Base-by-base conservation (phyloP, 2,329 filamentous ascomycete species). In the Fusarium marasasianum region DNA sequence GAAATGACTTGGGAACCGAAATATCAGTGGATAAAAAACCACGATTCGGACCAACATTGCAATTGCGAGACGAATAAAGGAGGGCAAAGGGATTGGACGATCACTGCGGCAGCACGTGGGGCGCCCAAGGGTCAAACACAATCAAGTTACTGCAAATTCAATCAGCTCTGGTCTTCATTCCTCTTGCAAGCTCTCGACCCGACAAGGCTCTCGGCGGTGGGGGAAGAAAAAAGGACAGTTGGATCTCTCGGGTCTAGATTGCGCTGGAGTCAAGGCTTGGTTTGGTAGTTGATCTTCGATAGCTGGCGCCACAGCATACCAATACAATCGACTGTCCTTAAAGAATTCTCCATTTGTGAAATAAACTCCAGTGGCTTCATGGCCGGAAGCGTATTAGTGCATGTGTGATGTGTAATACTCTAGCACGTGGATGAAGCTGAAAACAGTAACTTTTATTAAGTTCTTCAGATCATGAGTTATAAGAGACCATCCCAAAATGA, bases 1-100 rank as follows among this genome's bases (percentile, higher is more conserved):
- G 14, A 15, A 3, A 0, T 15, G 33, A 35, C 33, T 15, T 35
- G 14, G 33, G 0, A 4, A 35, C 33, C 33, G 3, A 8, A 35
- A 8, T 35, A 35, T 35, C 33, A 35, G 33, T 35, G 14, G 14
- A 35, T 35, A 2, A 15, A 8, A 35, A 35, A 35, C 15, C 33
- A 35, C 7, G 33, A 35, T 35, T 35, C 33, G 33, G 33, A 8
- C 0, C 0, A 1, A 35, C 33, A 35, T 35, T 35, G 33, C 33
- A 7, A 35, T 35, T 35, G 33, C 33, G 33, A 35, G 33, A 35
- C 14, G 33, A 8, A 35, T 35, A 8, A 35, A 1, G 1, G 14
- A 1, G 8, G 8, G 13, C 14, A 24, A 1, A 5, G n/a, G n/a
- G 6, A 11, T 8, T 45, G 0, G 6, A 20, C 11, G 17, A 45